Evolutionary conservation across 139 green algal genomes (phyloP), one percentile per base, ranked within the genome.

Genomic region (Ulvella scutata): DNA sequence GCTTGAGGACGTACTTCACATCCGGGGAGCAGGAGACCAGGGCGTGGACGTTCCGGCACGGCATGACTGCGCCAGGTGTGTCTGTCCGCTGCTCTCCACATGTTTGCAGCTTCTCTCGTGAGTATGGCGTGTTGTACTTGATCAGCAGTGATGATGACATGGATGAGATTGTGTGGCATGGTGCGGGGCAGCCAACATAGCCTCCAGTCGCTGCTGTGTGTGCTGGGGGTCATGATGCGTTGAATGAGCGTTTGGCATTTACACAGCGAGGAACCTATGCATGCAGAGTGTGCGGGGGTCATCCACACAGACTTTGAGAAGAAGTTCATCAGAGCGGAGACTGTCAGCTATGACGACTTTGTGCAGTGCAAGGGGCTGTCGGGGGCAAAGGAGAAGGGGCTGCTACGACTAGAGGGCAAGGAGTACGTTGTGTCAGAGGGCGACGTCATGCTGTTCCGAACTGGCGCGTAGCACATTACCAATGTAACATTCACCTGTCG

Each of bases 1-100:
- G 92, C 3, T 85, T 99, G 77, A 82, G 87, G 21, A 99, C 95
- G 2, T 99, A 98, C 87, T 99, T 98, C 88, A 99, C 95, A 2
- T 93, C 87, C 4, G 89, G 94, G 2, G 93, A 97, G 67, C 94
- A 98, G 87, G 94, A 98, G 84, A 96, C 91, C 0, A 81, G 92
- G 1, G 92, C 92, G 4, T 97, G 92, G 92, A 97, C 92, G 4
- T 93, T 97, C 74, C 77, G 61, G 21, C 37, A 73, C 10, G 92
- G 92, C 51, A 92, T 92, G 75, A 96, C 91, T 0, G 92, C 92
- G 3, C 91, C 92, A n/a, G n/a, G n/a, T n/a, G n/a, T n/a, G n/a
- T n/a, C n/a, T n/a, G n/a, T n/a, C n/a, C n/a, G n/a, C n/a, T n/a
- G n/a, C n/a, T n/a, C n/a, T n/a, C n/a, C 62, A 36, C 59, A 72